Percentiles rank a stretch among this genome's conserved stretches.
Conservation (phyloP, 2,329 filamentous ascomycete genomes). For the Epichloe brachyelytri region DNA sequence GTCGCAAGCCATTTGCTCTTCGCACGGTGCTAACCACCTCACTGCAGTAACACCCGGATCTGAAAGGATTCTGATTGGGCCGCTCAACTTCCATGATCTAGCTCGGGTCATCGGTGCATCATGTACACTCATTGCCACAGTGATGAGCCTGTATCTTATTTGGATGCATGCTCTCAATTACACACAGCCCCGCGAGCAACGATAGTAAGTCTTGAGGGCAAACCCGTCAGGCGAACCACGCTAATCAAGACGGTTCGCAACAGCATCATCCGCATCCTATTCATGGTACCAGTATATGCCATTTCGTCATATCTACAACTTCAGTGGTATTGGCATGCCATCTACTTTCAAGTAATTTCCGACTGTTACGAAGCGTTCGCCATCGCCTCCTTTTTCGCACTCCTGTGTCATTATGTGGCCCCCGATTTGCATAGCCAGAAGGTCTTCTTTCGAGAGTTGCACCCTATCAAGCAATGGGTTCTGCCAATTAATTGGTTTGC, state of each 20-base stretch:
- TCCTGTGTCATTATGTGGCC: slow-evolving; percentile 70
- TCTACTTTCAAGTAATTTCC: slow-evolving; percentile 70
- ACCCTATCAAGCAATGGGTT: slow-evolving; percentile 58
- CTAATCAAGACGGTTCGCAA: not conserved
- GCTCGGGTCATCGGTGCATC: slow-evolving; percentile 37
- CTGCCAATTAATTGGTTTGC: slow-evolving; percentile 59
- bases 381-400: slow-evolving; percentile 73
- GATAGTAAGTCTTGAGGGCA: slow-evolving; percentile 29
- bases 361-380: slow-evolving; percentile 86
- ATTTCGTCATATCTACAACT: slow-evolving; percentile 62
- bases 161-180: slow-evolving; percentile 48
- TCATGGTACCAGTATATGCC: slow-evolving; percentile 77
- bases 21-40: not conserved
- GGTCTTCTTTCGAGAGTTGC: slow-evolving; percentile 60
- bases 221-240: not conserved
- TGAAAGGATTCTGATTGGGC: slow-evolving; percentile 33
- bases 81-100: slow-evolving; percentile 41
- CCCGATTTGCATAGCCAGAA: slow-evolving; percentile 71
- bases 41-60: slow-evolving; percentile 27
- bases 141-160: slow-evolving; percentile 42
- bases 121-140: slow-evolving; percentile 36
- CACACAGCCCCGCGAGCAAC: slow-evolving; percentile 46
- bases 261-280: slow-evolving; percentile 75
- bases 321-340: slow-evolving; percentile 60
- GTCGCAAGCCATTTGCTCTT: not conserved